Base-by-base conservation (phyloP, 208 protist genomes). In the Wallacemonas rigidus region DNA sequence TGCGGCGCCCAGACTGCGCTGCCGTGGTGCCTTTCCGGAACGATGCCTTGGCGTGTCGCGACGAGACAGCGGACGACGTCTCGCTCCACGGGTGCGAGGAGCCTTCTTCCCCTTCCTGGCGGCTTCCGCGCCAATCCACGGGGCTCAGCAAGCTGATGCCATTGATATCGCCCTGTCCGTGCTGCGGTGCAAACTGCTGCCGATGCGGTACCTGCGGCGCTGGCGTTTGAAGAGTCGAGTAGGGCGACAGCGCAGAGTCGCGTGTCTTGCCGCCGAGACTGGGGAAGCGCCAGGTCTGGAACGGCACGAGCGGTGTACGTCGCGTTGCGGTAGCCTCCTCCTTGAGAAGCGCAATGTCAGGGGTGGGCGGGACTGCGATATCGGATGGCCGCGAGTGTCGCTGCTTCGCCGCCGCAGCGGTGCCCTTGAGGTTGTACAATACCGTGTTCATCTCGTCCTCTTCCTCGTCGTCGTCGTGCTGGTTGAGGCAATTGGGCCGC, bases 241-340 rank as follows among this genome's bases (percentile, higher is more conserved):
- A 50, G 15, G 60, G 6, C 38, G 40, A 62, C 38, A 39, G 15
- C 1, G 14, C n/a, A 4, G 74, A 35, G 50, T 67, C 55, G 17
- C 41, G 57, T 9, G 38, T 48, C 41, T 65, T 65, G 60, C 72
- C 72, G 72, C 80, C 75, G n/a, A 85, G 40, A 1, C 48, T 70
- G 8, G 80, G 80, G 50, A 85, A 85, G 35, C 71, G 72, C 80
- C 80, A 85, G n/a, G 76, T 61, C 62, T 81, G 80, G 12, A 80
- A 77, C 6, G 80, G 71, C n/a, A 78, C 62, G 8, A 60, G 44
- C 7, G 41, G 62, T 6, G 60, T 65, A 38, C 50, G 60, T 12
- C 15, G 15, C 41, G 60, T 38, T 0, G 40, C 17, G 40, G 41
- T 26, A 4, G 60, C 15, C 14, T 65, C 60, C 3, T 45, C 41